These are phyloP conservation scores for Euphorbia corollata DNA, from an alignment of 441 rosid species.

Conservation along the genomic window DNA sequence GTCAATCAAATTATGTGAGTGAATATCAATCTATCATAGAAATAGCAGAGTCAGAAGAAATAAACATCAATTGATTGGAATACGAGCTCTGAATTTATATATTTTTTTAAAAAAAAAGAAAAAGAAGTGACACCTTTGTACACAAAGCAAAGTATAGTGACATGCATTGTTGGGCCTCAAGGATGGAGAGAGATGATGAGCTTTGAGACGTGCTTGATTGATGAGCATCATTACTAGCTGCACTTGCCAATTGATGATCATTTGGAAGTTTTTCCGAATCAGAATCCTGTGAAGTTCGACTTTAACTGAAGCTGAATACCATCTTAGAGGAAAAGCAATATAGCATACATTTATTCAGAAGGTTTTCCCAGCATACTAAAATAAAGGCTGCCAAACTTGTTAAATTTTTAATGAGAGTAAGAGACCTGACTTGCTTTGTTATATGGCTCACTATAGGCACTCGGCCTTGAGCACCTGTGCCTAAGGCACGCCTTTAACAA, in stretches of 20 bases:
- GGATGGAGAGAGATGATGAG: conserved; percentile 35
- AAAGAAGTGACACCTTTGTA: conserved; percentile 65
- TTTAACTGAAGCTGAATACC: background rate
- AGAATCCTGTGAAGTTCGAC: conserved; percentile 39
- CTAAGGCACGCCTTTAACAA: no score
- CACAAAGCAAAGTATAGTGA: conserved; percentile 95
- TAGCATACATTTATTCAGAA: background rate
- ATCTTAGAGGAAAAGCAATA: background rate
- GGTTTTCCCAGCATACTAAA: background rate
- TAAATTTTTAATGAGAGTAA: no score
- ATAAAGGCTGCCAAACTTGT: background rate
- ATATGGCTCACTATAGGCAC: no score
- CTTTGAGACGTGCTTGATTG: conserved; percentile 37
- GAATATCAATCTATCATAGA: conserved; percentile 6
- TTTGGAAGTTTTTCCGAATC: conserved; percentile 42
- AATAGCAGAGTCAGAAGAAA: background rate
- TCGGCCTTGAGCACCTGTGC: no score
- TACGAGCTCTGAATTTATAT: no score
- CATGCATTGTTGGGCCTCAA: conserved; percentile 86
- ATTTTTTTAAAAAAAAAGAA: no score
- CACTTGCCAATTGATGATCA: conserved; percentile 36
- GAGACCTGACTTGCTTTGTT: no score
- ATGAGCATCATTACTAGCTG: conserved; percentile 36
- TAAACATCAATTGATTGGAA: background rate
- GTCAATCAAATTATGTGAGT: conserved; percentile 31